Conservation (phyloP, 2,329 filamentous ascomycete species). For the Penicillium freii region DNA sequence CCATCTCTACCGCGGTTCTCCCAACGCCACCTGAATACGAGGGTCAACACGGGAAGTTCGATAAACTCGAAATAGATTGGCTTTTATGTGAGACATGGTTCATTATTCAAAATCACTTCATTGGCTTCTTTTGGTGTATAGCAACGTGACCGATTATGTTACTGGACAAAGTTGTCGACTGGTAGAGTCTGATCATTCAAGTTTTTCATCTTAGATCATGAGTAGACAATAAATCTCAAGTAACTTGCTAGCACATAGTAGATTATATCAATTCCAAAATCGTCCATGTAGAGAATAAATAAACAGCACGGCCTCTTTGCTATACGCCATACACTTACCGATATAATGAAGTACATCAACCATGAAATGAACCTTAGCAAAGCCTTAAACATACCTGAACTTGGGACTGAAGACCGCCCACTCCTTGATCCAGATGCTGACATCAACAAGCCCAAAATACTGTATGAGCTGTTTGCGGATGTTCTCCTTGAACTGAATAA, state of each 20-base stretch:
- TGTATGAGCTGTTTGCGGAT: too few relatives aligned
- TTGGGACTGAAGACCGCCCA: too few relatives aligned
- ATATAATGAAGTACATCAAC: too few relatives aligned
- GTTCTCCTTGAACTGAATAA: too few relatives aligned
- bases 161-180: background rate
- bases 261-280: background rate
- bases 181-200: background rate
- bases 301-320: background rate
- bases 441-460: too few relatives aligned
- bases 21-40: slow-evolving; percentile 12
- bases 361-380: too few relatives aligned
- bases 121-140: background rate
- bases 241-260: too few relatives aligned
- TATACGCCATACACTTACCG: background rate
- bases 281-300: background rate
- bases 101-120: background rate
- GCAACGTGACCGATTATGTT: background rate
- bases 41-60: background rate
- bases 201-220: background rate
- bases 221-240: background rate
- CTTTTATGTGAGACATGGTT: slow-evolving; percentile 12
- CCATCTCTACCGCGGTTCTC: background rate
- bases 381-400: too few relatives aligned
- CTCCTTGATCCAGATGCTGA: too few relatives aligned
- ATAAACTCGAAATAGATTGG: slow-evolving; percentile 4